A percentile compares a stretch with the other conserved stretches of the same genome.
Evolutionary conservation across 768 basidiomycete genomes (phyloP).

Genomic region (Rubroboletus pulcherrimus): DNA sequence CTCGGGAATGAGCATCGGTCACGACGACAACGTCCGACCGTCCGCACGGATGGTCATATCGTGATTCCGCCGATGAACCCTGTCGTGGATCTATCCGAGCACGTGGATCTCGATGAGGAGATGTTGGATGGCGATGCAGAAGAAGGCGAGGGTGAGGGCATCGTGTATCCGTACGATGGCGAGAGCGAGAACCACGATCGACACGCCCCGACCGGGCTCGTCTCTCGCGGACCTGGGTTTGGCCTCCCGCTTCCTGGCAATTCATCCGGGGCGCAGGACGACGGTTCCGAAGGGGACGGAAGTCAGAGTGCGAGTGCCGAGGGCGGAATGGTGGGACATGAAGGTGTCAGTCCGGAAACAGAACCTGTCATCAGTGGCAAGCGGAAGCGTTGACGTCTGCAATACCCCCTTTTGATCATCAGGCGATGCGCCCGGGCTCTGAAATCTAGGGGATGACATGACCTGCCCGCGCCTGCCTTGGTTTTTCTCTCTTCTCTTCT

Average conservation of each 20-base stretch:
- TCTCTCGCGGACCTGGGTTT: slow-evolving; percentile 15
- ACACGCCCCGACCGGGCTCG: background rate
- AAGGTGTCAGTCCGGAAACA: background rate
- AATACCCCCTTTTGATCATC: background rate
- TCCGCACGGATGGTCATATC: slow-evolving; percentile 29
- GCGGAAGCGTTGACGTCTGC: slow-evolving; percentile 19
- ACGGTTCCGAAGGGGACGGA: slow-evolving; percentile 20
- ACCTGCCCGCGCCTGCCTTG: background rate
- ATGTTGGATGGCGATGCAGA: slow-evolving; percentile 27
- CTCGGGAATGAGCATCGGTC: slow-evolving; percentile 10
- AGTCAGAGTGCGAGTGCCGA: slow-evolving; percentile 21
- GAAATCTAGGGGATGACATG: background rate
- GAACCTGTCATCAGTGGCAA: slow-evolving; percentile 22
- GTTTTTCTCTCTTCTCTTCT: background rate
- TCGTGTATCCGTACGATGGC: slow-evolving; percentile 1
- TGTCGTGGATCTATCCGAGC: slow-evolving; percentile 8
- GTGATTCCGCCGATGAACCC: slow-evolving; percentile 3
- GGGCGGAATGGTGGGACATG: slow-evolving; percentile 2
- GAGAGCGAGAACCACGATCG: slow-evolving; percentile 11
- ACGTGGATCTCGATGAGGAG: slow-evolving; percentile 22
- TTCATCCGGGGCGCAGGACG: slow-evolving; percentile 11
- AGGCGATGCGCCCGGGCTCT: background rate
- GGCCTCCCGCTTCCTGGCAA: slow-evolving; percentile 16
- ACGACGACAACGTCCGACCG: slow-evolving; percentile 19
- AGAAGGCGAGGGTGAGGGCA: background rate